Evolutionary conservation across 2,329 filamentous ascomycete species (phyloP), one percentile per base, ranked within the genome.

Genomic region (Penicillium olsonii): DNA sequence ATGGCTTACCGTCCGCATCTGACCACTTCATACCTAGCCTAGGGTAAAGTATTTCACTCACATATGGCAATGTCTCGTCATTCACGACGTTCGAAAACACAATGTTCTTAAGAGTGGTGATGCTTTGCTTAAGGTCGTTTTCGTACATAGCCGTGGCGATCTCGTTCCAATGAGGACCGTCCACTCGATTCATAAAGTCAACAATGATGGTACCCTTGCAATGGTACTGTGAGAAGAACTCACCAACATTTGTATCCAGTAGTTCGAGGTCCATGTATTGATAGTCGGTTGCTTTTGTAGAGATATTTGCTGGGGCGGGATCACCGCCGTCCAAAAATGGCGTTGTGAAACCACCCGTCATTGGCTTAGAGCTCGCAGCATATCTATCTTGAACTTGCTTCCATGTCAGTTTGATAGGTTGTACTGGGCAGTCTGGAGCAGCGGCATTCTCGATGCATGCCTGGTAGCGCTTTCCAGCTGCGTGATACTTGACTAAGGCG

Each of bases 111-210:
- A 49, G 8, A 4, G 45, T 43, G 6, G 20, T n/a, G 5, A 48
- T 24, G 17, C 12, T 17, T 17, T 11, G 35, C 12, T 37, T 17
- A 18, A 35, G 5, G n/a, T n/a, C 2, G 9, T 27, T 9, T 31
- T 22, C 15, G 12, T 48, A 48, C n/a, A 43, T n/a, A 15, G 31
- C 39, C 9, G 20, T 33, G 19, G 45, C 45, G 6, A 37, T 7
- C 7, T 43, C 45, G 14, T 20, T 43, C 45, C 45, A 48, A 37
- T 43, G 18, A n/a, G 15, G 45, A 11, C 45, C 45, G 0, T 29
- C 15, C 10, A 17, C 10, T 2, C 17, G 24, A 3, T 1, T 29
- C 7, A 48, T 11, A 18, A 10, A 37, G 14, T 48, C 18, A 2
- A 9, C 45, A 27, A 43, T 12, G 17, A 48, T 20, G 10, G 37